These are phyloP conservation scores for Hypoxylon sp. DNA, from an alignment of 2,329 filamentous ascomycete species.

Conservation along the genomic window DNA sequence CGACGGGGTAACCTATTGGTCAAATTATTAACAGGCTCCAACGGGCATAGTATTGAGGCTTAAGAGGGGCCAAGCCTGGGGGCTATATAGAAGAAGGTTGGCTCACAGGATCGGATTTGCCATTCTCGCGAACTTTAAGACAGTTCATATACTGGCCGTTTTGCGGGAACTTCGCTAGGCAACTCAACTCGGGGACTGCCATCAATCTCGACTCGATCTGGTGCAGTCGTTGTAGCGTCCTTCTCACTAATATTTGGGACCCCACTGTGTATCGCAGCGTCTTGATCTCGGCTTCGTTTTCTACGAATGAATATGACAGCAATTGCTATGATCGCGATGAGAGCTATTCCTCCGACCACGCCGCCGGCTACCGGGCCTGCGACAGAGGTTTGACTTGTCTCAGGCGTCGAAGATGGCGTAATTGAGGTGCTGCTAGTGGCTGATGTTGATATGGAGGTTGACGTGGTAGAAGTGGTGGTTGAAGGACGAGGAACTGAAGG, in stretches of 20 bases:
- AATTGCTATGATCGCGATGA: constrained; percentile 32
- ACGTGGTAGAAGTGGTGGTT: constrained; percentile 13
- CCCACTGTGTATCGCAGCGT: not conserved
- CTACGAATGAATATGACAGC: constrained; percentile 31
- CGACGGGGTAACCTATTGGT: not conserved
- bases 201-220: constrained; percentile 27
- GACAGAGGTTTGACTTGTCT: not conserved
- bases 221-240: constrained; percentile 3
- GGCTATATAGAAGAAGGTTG: not conserved
- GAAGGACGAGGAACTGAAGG: constrained; percentile 1
- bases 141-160: not conserved
- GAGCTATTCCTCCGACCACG: constrained; percentile 38
- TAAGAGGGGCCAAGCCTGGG: not conserved
- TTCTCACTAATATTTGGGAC: constrained; percentile 20
- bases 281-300: constrained; percentile 3
- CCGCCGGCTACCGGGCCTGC: constrained; percentile 38
- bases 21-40: not conserved
- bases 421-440: constrained; percentile 5
- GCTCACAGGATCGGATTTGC: not conserved
- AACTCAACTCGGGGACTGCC: constrained; percentile 24
- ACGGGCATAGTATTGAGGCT: not conserved
- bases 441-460: constrained; percentile 9
- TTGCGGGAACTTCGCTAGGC: constrained; percentile 5
- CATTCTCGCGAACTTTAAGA: not conserved
- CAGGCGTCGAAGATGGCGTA: constrained; percentile 14